Percentiles rank a stretch among this genome's conserved stretches.
phyloP scores from a whole-genome alignment of 345 rosid species.

The Eucalyptus decipiens region DNA sequence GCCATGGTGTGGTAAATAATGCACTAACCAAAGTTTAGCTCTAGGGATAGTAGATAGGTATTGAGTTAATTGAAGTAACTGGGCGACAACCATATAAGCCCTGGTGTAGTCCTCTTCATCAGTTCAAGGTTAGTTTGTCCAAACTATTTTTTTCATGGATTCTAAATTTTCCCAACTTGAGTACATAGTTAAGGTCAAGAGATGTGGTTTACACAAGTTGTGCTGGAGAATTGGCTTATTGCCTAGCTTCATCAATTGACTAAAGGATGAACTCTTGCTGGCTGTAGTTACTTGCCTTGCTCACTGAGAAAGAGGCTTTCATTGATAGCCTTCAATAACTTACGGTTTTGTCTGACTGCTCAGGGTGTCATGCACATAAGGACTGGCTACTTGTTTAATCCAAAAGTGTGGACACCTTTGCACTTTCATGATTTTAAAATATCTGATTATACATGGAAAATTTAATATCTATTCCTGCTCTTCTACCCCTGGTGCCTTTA shows the following conservation, averaged over 20 bases:
- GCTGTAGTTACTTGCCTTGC: background rate
- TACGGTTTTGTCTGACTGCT: background rate
- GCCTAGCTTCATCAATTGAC: background rate
- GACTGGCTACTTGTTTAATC: background rate
- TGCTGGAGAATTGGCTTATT: background rate
- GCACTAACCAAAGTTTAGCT: background rate
- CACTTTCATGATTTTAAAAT: background rate
- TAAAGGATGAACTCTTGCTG: background rate
- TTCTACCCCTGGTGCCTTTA: background rate
- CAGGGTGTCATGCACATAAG: background rate
- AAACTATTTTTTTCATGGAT: background rate
- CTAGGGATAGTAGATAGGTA: background rate
- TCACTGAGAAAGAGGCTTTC: background rate
- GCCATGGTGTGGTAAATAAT: background rate
- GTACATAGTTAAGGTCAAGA: background rate
- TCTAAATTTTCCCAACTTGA: background rate
- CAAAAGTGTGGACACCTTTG: background rate
- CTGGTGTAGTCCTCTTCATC: background rate
- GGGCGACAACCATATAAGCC: background rate
- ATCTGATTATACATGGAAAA: background rate
- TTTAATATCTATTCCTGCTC: background rate
- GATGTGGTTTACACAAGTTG: background rate
- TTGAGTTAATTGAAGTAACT: background rate
- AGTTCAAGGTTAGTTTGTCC: background rate
- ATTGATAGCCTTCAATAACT: background rate